Base-by-base conservation (phyloP, 139 green algal species). In the Volvox reticuliferus region DNA sequence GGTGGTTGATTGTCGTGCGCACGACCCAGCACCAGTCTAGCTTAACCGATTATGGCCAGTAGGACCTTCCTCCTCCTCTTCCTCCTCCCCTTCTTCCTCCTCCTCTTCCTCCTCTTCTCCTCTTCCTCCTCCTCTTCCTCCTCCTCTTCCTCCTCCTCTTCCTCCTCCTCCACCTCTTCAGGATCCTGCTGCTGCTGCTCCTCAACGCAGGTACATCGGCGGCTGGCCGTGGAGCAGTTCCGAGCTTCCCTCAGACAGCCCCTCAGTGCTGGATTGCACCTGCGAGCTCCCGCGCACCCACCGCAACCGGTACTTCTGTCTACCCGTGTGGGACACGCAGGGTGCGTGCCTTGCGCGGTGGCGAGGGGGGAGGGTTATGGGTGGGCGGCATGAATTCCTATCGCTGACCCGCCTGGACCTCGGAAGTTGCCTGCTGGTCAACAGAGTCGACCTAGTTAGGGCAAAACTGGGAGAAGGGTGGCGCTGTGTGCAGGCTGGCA, bases 211-310 rank as follows among this genome's bases (percentile, higher is more conserved):
- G 91, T 93, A 91, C 87, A 50, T 93, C 18, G 91, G 91, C 28
- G 91, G 91, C 13, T 93, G 91, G 91, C 91, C 91, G 19, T 69
- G 68, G 55, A 24, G 21, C 76, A 12, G 30, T 20, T 3, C 19
- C 65, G 78, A 94, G 88, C 91, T 97, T 37, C 95, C 95, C 21
- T 78, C 90, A 2, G 86, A 83, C 20, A 22, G 30, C n/a, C 85
- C 87, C 35, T 93, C 93, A 1, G 93, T 97, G 50, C 67, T 97
- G 73, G 95, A 97, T 63, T 92, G 94, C 68, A 97, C 95, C 12
- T 97, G 95, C 76, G 95, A 97, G 93, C 93, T 97, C 50, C 95
- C 95, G 1, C 88, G 94, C 30, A 88, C 93, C 3, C 85, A 91
- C 61, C 88, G 80, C 20, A 87, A 94, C 79, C 92, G 92, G 13